Conservation (phyloP, 2,329 filamentous ascomycete species). For the Pseudogymnoascus destructans region DNA sequence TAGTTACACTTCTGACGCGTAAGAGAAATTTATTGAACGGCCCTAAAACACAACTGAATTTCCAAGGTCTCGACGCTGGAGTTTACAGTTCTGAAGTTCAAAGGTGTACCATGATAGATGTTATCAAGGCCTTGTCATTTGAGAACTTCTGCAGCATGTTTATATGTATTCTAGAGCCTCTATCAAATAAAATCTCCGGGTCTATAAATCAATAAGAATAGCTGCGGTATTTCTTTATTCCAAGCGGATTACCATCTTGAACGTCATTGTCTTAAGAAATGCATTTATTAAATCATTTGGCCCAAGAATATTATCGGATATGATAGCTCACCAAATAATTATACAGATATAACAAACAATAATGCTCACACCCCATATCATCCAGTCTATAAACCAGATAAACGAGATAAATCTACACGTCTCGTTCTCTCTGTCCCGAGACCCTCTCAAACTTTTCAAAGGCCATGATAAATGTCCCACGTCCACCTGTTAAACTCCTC, state of each 20-base stretch:
- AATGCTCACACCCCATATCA: background rate
- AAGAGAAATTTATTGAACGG: background rate
- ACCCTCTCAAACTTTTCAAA: constrained; percentile 61
- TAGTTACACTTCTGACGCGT: background rate
- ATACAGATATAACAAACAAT: background rate
- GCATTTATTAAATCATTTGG: background rate
- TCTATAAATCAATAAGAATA: background rate
- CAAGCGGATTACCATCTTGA: background rate
- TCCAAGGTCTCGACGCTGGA: background rate
- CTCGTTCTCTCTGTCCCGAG: constrained; percentile 37
- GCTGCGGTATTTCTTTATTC: background rate
- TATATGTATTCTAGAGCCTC: background rate
- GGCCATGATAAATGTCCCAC: constrained; percentile 65
- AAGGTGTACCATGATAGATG: background rate
- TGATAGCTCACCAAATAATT: background rate
- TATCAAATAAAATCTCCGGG: background rate
- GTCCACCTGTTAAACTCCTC: constrained; percentile 74
- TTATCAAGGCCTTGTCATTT: background rate
- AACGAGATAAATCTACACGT: background rate
- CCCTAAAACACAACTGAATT: background rate
- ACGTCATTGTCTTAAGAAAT: background rate
- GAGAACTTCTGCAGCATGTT: background rate
- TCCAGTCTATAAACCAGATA: too few relatives aligned
- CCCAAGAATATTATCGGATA: background rate
- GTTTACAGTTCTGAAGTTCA: background rate